A percentile compares a stretch with the other conserved stretches of the same genome.
These are phyloP conservation scores for Rubia occidens DNA, from an alignment of 305 asterid genomes.

Conservation along the genomic window DNA sequence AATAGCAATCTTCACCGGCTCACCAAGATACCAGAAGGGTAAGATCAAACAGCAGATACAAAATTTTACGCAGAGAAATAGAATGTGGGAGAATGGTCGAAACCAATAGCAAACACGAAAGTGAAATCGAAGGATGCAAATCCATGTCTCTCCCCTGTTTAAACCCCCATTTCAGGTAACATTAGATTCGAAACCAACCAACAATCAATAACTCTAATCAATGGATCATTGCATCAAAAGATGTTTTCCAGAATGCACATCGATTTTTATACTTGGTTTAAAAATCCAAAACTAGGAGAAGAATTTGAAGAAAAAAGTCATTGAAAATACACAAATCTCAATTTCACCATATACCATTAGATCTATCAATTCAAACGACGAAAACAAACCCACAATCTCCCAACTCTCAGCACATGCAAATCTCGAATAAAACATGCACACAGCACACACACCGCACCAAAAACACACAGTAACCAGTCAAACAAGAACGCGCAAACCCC, in stretches of 20 bases:
- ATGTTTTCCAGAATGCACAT: neutral
- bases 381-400: neutral
- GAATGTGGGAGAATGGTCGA: neutral
- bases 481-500: neutral
- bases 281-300: neutral
- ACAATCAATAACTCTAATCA: neutral
- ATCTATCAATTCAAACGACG: neutral
- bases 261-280: neutral
- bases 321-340: neutral
- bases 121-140: neutral
- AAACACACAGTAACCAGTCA: neutral
- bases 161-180: neutral
- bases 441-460: slow-evolving; percentile 7
- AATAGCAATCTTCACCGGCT: neutral
- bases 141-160: neutral
- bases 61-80: neutral
- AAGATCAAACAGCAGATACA: neutral
- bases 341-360: neutral
- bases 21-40: too few species aligned
- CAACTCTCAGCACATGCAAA: neutral
- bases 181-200: neutral
- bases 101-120: neutral
- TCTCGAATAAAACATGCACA: neutral
- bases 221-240: neutral
- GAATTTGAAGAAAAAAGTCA: neutral